Conservation (phyloP, 257 asterid species). For the Linaria vulgaris region DNA sequence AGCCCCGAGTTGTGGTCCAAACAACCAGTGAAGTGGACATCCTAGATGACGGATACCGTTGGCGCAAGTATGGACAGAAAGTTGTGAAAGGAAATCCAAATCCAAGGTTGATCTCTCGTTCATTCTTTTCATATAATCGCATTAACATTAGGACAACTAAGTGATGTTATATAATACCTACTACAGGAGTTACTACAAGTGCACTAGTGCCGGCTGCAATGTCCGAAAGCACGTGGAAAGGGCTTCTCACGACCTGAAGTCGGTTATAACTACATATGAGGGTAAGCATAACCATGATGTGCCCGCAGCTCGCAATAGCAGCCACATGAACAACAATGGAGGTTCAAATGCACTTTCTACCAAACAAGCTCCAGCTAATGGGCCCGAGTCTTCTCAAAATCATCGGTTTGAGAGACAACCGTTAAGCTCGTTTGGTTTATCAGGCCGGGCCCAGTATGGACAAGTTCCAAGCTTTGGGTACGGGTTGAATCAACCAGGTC, state of each 20-base stretch:
- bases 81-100: conserved; percentile 90
- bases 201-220: conserved; percentile 80
- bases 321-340: conserved; percentile 44
- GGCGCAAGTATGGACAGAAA: conserved; percentile 89
- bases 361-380: conserved; percentile 33
- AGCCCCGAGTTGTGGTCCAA: conserved; percentile 84
- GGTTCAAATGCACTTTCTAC: conserved; percentile 26
- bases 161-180: neutral
- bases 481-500: conserved; percentile 54
- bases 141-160: neutral
- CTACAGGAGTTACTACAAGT: conserved; percentile 90
- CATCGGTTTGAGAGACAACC: conserved; percentile 53
- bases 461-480: conserved; percentile 44
- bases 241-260: conserved; percentile 76
- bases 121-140: neutral
- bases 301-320: conserved; percentile 78
- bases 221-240: conserved; percentile 89
- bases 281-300: conserved; percentile 91
- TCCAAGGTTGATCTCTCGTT: conserved; percentile 52
- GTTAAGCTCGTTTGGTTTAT: conserved; percentile 36
- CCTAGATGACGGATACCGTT: conserved; percentile 81
- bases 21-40: conserved; percentile 85
- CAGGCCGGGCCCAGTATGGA: conserved; percentile 46
- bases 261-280: conserved; percentile 83
- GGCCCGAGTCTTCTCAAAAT: conserved; percentile 53